Conservation (phyloP, 768 basidiomycete species). For the Strobilomyces confusus region DNA sequence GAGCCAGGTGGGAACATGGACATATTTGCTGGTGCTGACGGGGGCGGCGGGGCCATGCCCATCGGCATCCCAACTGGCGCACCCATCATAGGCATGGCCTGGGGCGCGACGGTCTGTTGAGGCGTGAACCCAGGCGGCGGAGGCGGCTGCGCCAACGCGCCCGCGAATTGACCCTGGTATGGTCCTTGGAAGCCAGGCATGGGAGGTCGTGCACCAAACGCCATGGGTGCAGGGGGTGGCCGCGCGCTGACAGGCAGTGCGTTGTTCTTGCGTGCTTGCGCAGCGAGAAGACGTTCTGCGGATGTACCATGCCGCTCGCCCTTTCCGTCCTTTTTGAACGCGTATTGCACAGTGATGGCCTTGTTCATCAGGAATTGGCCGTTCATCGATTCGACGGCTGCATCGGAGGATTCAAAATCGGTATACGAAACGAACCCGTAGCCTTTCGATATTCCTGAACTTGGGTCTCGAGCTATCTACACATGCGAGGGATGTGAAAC, state of each 20-base stretch:
- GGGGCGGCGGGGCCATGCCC: conserved; percentile 36
- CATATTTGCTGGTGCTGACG: conserved; percentile 29
- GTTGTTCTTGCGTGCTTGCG: conserved; percentile 95
- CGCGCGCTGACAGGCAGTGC: conserved; percentile 75
- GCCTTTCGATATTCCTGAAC: conserved; percentile 84
- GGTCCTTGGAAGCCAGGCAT: conserved; percentile 71
- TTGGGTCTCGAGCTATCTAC: conserved; percentile 89
- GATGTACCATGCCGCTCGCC: conserved; percentile 96
- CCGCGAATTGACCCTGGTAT: conserved; percentile 92
- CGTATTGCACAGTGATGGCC: conserved; percentile 94
- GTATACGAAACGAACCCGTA: conserved; percentile 98
- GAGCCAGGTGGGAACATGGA: conserved; percentile 43
- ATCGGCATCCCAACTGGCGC: conserved; percentile 28
- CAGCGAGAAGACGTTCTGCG: conserved; percentile 93
- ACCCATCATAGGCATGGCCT: conserved; percentile 35
- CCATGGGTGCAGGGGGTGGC: conserved; percentile 71
- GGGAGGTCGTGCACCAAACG: conserved; percentile 62
- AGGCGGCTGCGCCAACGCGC: conserved; percentile 75
- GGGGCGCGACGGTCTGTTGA: conserved; percentile 63
- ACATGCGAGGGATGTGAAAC: conserved; percentile 3
- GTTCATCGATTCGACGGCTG: conserved; percentile 96
- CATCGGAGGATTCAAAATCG: conserved; percentile 96
- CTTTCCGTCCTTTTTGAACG: conserved; percentile 99
- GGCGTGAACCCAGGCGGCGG: conserved; percentile 78
- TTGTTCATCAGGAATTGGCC: conserved; percentile 98